Base-by-base conservation (phyloP, 2,329 filamentous ascomycete species). In the Pseudopithomyces chartarum region DNA sequence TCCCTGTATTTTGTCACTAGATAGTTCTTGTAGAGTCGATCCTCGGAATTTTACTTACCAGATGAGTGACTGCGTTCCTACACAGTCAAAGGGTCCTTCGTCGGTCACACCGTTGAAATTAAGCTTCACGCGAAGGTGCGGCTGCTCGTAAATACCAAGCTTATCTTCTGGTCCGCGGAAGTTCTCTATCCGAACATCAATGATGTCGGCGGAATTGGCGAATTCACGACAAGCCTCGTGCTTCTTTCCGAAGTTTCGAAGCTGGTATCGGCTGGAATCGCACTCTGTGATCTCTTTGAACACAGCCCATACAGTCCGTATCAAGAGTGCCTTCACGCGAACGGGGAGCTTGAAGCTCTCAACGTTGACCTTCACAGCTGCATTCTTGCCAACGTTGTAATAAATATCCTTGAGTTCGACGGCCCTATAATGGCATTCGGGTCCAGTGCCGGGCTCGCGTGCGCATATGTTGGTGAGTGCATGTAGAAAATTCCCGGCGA, bases 281-380 rank as follows among this genome's bases (percentile, higher is more conserved):
- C 47, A 50, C 7, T 50, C 47, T 3, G 36, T 42, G 15, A 42
- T 33, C 36, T 12, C 36, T 26, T 50, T 50, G 36, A 50, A 50
- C 7, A 23, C 19, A 3, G 11, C 23, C 36, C 36, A 40, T n/a
- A 42, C 15, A 1, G 47, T 42, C 2, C 20, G 13, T 15, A 42
- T 32, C n/a, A 50, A 6, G 13, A 50, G 36, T 3, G 6, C 4
- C 15, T 26, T 22, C 10, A 32, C 8, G 3, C 19, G 17, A 12
- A 4, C 5, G 6, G 47, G 19, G 13, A 42, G 22, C 13, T 38
- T 13, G 11, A 26, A 22, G 36, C 47, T 50, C 22, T 23, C 36
- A 12, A 50, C n/a, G 3, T 15, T 40, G 22, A 50, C 15, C 5
- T 15, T 7, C 19, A 42, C 23, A 20, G 29, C 11, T 4, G 36